phyloP scores from a whole-genome alignment of 257 asterid genomes.

The Przewalskia tangutica region DNA sequence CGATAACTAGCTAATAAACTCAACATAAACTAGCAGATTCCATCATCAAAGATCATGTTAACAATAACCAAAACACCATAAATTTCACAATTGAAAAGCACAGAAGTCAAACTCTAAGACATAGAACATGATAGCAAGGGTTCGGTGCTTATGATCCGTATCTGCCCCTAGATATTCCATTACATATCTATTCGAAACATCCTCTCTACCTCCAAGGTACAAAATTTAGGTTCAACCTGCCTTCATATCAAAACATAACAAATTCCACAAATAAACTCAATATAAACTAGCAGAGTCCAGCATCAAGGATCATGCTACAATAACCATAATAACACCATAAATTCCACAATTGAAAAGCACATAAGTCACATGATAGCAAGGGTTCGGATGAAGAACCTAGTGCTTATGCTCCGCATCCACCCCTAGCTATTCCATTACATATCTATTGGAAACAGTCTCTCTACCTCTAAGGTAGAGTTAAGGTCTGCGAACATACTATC shows the following conservation, averaged over 20 bases:
- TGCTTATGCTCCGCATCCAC: background rate
- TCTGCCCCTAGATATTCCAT: background rate
- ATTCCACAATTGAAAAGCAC: background rate
- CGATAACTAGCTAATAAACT: background rate
- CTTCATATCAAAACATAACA: background rate
- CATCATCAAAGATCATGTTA: background rate
- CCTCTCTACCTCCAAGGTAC: too few species aligned
- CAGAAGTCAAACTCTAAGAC: background rate
- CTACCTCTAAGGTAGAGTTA: too few species aligned
- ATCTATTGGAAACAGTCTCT: background rate
- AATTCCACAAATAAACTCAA: background rate
- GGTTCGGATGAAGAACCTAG: background rate
- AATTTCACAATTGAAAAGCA: background rate
- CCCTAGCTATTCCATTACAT: background rate
- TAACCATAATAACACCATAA: background rate
- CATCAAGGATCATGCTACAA: background rate
- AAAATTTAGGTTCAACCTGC: background rate
- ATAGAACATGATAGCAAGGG: background rate
- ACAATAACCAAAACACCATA: background rate
- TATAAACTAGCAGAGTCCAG: background rate
- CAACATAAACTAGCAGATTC: background rate
- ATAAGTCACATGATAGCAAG: background rate
- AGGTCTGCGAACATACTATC: too few species aligned
- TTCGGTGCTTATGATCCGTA: background rate
- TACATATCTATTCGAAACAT: background rate